Evolutionary conservation across 352 stramenopile species (phyloP).

Genomic region (Phytophthora pseudosyringae): DNA sequence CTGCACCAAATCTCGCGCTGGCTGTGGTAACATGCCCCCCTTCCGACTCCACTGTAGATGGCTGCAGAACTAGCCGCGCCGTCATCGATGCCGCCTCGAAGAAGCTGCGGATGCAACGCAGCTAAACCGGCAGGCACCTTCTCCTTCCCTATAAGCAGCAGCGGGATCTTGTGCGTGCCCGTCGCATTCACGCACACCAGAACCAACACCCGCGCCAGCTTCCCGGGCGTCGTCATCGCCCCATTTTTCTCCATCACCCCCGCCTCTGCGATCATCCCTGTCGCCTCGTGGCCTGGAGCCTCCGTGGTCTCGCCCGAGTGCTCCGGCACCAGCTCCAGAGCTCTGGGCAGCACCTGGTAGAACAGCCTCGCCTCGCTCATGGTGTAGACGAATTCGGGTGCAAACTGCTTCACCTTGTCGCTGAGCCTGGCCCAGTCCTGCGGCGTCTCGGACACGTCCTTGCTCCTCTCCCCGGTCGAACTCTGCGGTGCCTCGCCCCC

Average conservation of each 20-base stretch:
- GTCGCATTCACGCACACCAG: constrained; percentile 58
- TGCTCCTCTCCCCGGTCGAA: constrained; percentile 9
- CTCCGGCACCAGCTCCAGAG: constrained; percentile 1
- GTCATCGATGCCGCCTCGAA: constrained; percentile 6
- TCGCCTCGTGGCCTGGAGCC: background rate
- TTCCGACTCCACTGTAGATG: constrained; percentile 10
- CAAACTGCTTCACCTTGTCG: constrained; percentile 35
- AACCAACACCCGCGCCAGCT: constrained; percentile 49
- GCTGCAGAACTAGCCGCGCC: background rate
- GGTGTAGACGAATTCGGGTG: constrained; percentile 58
- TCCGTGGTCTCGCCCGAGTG: background rate
- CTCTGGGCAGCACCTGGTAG: constrained; percentile 51
- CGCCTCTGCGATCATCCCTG: constrained; percentile 14
- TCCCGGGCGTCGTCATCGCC: constrained; percentile 4
- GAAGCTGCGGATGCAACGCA: constrained; percentile 16
- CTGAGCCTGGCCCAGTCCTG: constrained; percentile 35
- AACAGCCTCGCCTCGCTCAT: constrained; percentile 60
- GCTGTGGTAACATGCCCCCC: constrained; percentile 40
- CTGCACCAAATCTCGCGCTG: constrained; percentile 66
- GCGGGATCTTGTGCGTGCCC: constrained; percentile 60
- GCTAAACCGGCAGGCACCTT: constrained; percentile 32
- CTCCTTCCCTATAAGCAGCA: constrained; percentile 60
- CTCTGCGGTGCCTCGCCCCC: background rate
- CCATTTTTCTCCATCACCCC: constrained; percentile 4
- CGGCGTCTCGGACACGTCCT: constrained; percentile 9